These are phyloP conservation scores for Brachypodium distachyon DNA, from an alignment of 202 grass and related monocot genomes.

Conservation along the genomic window DNA sequence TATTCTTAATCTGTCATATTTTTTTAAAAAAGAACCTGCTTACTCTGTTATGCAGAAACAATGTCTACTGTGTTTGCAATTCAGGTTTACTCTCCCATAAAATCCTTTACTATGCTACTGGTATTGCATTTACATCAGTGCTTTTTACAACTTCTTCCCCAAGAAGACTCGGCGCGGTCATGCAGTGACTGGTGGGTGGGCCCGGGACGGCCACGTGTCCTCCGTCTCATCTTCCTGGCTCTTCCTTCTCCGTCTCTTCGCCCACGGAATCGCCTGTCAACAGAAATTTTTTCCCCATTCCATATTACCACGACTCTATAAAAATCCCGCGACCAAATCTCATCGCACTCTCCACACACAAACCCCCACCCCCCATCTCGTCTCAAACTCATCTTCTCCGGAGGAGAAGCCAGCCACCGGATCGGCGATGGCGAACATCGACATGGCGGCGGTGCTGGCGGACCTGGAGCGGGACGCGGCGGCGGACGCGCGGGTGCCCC, in stretches of 20 bases:
- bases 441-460: slow-evolving; percentile 68
- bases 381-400: neutral
- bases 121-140: too few species aligned
- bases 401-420: neutral
- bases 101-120: too few species aligned
- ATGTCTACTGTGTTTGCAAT: too few species aligned
- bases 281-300: slow-evolving; percentile 19
- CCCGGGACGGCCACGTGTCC: slow-evolving; percentile 28
- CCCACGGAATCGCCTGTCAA: slow-evolving; percentile 33
- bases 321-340: slow-evolving; percentile 16
- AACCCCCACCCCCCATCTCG: neutral
- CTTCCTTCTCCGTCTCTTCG: neutral
- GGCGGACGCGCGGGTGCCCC: slow-evolving; percentile 40
- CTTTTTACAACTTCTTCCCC: neutral
- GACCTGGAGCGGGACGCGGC: slow-evolving; percentile 21
- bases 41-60: too few species aligned
- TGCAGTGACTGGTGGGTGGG: neutral
- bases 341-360: neutral
- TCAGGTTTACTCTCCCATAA: too few species aligned
- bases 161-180: neutral
- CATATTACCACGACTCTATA: neutral
- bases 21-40: too few species aligned
- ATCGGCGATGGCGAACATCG: slow-evolving; percentile 73
- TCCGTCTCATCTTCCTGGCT: neutral
- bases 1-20: too few species aligned